Evolutionary conservation across 768 basidiomycete species (phyloP).

Genomic region (Agaricus sinodeliciosus): DNA sequence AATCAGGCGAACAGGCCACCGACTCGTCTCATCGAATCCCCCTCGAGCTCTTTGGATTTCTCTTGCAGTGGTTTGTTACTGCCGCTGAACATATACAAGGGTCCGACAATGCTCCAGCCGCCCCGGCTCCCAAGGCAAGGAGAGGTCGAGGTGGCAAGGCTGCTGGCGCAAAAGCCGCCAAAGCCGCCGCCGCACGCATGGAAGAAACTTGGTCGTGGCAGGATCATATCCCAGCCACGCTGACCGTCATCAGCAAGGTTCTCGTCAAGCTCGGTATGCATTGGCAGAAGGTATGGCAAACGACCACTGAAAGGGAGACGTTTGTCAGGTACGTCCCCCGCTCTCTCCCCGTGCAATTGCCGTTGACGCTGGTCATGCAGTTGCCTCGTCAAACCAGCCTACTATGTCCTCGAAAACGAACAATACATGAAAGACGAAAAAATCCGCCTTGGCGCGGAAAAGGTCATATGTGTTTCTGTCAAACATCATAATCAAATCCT

Average conservation of each 20-base stretch:
- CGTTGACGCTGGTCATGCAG: slow-evolving; percentile 30
- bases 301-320: slow-evolving; percentile 76
- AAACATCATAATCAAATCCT: slow-evolving; percentile 84
- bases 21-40: slow-evolving; percentile 60
- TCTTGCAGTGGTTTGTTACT: slow-evolving; percentile 85
- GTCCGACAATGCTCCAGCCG: slow-evolving; percentile 38
- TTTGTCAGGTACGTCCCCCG: slow-evolving; percentile 68
- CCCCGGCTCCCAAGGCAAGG: slow-evolving; percentile 40
- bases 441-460: slow-evolving; percentile 74
- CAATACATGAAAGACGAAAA: slow-evolving; percentile 75
- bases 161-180: slow-evolving; percentile 24
- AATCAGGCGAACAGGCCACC: slow-evolving; percentile 58
- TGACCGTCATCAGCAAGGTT: slow-evolving; percentile 67
- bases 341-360: neutral
- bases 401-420: slow-evolving; percentile 82
- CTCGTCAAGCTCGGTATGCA: slow-evolving; percentile 47
- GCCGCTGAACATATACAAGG: slow-evolving; percentile 74
- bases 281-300: slow-evolving; percentile 80
- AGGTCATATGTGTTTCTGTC: slow-evolving; percentile 85
- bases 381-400: slow-evolving; percentile 84
- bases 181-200: slow-evolving; percentile 36
- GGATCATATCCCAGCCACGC: slow-evolving; percentile 64
- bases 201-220: slow-evolving; percentile 68
- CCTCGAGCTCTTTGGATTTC: slow-evolving; percentile 88
- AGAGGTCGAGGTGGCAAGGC: slow-evolving; percentile 59